phyloP scores from a whole-genome alignment of 257 asterid genomes.

The Solanum bulbocastanum region DNA sequence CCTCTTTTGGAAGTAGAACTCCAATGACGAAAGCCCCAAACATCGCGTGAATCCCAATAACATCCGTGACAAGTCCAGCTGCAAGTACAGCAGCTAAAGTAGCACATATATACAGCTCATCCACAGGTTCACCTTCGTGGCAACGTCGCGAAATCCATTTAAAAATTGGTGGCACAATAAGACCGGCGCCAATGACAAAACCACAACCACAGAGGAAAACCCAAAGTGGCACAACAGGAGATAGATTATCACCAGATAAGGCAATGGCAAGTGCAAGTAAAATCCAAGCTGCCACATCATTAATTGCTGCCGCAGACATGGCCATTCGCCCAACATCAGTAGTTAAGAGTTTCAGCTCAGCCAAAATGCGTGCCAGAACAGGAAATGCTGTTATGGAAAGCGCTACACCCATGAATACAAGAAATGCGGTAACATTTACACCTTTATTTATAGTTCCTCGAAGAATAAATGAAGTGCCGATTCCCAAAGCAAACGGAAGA shows the following conservation, averaged over 20 bases:
- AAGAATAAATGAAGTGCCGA: slow-evolving; percentile 55
- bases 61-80: slow-evolving; percentile 62
- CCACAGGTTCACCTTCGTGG: slow-evolving; percentile 68
- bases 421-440: slow-evolving; percentile 34
- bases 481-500: slow-evolving; percentile 63
- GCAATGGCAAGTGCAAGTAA: slow-evolving; percentile 73
- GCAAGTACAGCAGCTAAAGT: slow-evolving; percentile 61
- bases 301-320: slow-evolving; percentile 90
- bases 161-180: slow-evolving; percentile 42
- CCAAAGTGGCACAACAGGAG: slow-evolving; percentile 56
- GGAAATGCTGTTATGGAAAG: slow-evolving; percentile 88
- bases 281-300: slow-evolving; percentile 82
- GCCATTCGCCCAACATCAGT: slow-evolving; percentile 74
- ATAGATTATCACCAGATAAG: slow-evolving; percentile 43
- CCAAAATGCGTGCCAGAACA: slow-evolving; percentile 72
- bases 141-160: slow-evolving; percentile 49
- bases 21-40: slow-evolving; percentile 92
- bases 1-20: slow-evolving; percentile 72
- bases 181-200: slow-evolving; percentile 23
- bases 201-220: slow-evolving; percentile 52
- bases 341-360: slow-evolving; percentile 71
- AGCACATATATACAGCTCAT: slow-evolving; percentile 55
- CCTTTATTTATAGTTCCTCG: slow-evolving; percentile 37
- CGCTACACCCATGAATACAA: slow-evolving; percentile 81
- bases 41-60: slow-evolving; percentile 75